These are phyloP conservation scores for Fusarium guadeloupense DNA, from an alignment of 2,329 filamentous ascomycete genomes.

Conservation along the genomic window DNA sequence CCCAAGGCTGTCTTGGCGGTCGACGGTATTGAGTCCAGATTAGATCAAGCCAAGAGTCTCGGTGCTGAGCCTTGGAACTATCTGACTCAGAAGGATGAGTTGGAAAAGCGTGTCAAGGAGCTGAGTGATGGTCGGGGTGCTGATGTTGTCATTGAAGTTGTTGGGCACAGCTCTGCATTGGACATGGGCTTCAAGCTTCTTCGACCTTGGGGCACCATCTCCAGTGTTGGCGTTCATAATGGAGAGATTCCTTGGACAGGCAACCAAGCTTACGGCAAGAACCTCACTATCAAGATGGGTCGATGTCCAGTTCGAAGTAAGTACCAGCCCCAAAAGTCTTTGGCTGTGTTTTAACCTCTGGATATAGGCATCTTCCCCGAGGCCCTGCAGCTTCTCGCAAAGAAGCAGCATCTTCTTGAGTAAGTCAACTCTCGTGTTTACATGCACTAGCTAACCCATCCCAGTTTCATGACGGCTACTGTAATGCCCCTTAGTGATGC, in stretches of 20 bases:
- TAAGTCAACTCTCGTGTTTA: background rate
- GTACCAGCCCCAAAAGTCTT: conserved; percentile 38
- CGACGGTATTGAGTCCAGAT: conserved; percentile 20
- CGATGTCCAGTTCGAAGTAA: conserved; percentile 69
- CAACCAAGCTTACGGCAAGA: conserved; percentile 70
- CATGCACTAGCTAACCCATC: background rate
- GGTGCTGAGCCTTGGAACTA: conserved; percentile 71
- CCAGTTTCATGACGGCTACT: conserved; percentile 74
- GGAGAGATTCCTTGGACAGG: conserved; percentile 71
- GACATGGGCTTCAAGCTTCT: conserved; percentile 70
- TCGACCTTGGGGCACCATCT: conserved; percentile 73
- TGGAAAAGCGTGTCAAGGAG: conserved; percentile 74
- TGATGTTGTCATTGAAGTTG: conserved; percentile 80
- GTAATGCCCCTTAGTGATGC: conserved; percentile 72
- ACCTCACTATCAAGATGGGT: conserved; percentile 74
- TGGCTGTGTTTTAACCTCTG: conserved; percentile 47
- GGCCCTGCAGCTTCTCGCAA: conserved; percentile 8
- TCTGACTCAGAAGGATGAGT: conserved; percentile 67
- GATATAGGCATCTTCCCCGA: conserved; percentile 15
- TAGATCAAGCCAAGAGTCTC: background rate
- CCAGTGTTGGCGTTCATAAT: conserved; percentile 77
- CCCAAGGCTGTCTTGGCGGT: conserved; percentile 16
- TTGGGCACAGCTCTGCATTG: conserved; percentile 72
- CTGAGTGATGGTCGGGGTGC: conserved; percentile 81
- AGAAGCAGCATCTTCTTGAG: conserved; percentile 26